Evolutionary conservation across 306 rosid genomes (phyloP), one percentile per base, ranked within the genome.

Genomic region (Datisca glomerata): DNA sequence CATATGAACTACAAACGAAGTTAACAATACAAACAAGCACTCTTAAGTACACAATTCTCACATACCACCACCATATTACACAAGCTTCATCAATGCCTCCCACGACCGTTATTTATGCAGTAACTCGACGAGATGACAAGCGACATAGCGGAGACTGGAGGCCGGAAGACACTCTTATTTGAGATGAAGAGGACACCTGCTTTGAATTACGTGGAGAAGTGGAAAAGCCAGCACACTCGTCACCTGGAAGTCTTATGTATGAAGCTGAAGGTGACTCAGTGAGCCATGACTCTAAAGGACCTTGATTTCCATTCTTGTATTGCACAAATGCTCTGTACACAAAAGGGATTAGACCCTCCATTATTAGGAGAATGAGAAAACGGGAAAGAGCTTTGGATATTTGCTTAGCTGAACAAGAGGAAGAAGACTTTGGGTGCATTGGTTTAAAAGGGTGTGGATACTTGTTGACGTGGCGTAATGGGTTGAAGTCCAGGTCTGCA

Each of bases 321-420:
- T 86, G 93, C 37, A 76, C 66, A 15, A 86, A 68, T 1, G 91
- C 81, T 55, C 27, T 79, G 73, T 86, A 86, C 18, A 86, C 92
- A 29, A 75, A 71, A 24, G 96, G 96, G 59, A 86, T 81, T 12
- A 86, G 70, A 54, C 96, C 96, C 69, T 86, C 96, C 96, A 86
- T 86, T 56, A 12, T 17, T 5, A 1, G 14, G 34, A 36, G 53
- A 43, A 38, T 37, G 27, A 25, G 16, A 32, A 43, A 40, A 38
- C 2, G 23, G 45, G 22, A 27, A 19, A 54, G 55, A 41, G 55
- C 29, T 9, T 6, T 13, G 6, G 18, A 7, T 4, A 9, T 14
- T 27, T 40, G n/a, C n/a, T 38, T 33, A 63, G 18, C 49, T 36
- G 57, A 74, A 59, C 18, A 65, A 69, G 43, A 43, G 55, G 57